Conservation (phyloP, 2,329 filamentous ascomycete species). For the Ceratocystis variospora region DNA sequence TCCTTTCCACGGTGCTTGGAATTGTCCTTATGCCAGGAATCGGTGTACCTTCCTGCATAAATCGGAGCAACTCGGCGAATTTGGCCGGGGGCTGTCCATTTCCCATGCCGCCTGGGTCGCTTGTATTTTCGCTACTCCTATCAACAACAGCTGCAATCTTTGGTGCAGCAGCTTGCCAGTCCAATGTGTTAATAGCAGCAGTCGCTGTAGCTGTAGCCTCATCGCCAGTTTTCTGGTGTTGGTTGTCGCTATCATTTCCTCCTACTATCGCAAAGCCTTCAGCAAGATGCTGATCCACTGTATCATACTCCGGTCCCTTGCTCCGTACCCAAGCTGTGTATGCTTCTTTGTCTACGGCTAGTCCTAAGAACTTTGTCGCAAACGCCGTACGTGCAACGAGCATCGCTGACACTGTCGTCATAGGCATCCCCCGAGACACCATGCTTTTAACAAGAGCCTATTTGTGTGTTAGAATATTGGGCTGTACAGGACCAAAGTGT, state of each 20-base stretch:
- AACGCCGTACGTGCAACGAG: slow-evolving; percentile 49
- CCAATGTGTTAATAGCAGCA: slow-evolving; percentile 21
- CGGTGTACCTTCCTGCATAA: slow-evolving; percentile 68
- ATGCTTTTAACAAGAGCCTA: slow-evolving; percentile 28
- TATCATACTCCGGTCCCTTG: slow-evolving; percentile 25
- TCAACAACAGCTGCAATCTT: slow-evolving; percentile 36
- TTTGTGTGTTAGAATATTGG: neutral
- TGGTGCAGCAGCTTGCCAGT: slow-evolving; percentile 39
- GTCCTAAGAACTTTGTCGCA: slow-evolving; percentile 38
- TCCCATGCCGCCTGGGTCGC: slow-evolving; percentile 19
- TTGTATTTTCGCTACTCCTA: slow-evolving; percentile 22
- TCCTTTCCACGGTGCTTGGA: slow-evolving; percentile 61
- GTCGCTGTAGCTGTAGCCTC: slow-evolving; percentile 4
- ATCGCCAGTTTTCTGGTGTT: slow-evolving; percentile 8
- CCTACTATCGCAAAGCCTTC: slow-evolving; percentile 17
- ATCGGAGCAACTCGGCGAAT: slow-evolving; percentile 73
- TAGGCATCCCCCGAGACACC: slow-evolving; percentile 38
- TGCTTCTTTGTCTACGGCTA: slow-evolving; percentile 47
- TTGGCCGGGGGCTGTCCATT: slow-evolving; percentile 23
- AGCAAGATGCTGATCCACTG: slow-evolving; percentile 28
- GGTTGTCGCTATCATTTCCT: neutral
- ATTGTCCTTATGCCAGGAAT: slow-evolving; percentile 83
- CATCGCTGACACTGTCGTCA: slow-evolving; percentile 29
- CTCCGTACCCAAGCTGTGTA: slow-evolving; percentile 51
- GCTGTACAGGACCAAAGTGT: too few species aligned